Percentiles rank a stretch among this genome's conserved stretches.
phyloP scores from a whole-genome alignment of 768 basidiomycete genomes.

The Suillus clintonianus region DNA sequence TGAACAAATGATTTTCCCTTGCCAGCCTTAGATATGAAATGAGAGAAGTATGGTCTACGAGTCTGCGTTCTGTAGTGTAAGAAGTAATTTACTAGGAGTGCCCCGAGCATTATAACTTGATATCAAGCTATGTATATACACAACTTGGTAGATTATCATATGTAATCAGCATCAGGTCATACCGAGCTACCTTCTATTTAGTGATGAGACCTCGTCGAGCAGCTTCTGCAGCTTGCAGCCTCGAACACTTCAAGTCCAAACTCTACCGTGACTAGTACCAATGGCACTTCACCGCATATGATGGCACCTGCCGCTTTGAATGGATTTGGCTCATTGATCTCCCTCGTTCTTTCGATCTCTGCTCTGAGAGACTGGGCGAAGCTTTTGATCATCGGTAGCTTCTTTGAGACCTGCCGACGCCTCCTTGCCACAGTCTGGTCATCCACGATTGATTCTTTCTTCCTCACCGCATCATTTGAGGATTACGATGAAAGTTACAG shows the following conservation, averaged over 20 bases:
- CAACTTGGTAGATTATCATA: no score
- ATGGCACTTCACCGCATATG: constrained; percentile 12
- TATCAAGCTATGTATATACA: background rate
- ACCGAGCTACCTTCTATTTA: background rate
- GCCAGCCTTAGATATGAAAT: no score
- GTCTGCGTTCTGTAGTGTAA: no score
- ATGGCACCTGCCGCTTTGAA: constrained; percentile 14
- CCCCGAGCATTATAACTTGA: no score
- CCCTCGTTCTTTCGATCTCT: constrained; percentile 51
- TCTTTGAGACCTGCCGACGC: constrained; percentile 61
- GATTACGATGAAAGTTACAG: constrained; percentile 59
- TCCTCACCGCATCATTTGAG: constrained; percentile 63
- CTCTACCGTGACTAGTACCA: constrained; percentile 8
- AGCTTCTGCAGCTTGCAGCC: constrained; percentile 25
- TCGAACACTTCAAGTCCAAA: constrained; percentile 11
- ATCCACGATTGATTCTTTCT: constrained; percentile 51
- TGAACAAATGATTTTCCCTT: no score
- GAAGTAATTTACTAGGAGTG: no score
- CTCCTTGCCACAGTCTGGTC: constrained; percentile 43
- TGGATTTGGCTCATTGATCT: constrained; percentile 24
- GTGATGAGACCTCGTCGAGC: constrained; percentile 26
- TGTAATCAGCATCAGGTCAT: background rate
- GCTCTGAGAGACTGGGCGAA: constrained; percentile 66
- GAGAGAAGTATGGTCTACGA: no score
- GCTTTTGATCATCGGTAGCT: constrained; percentile 60